Evolutionary conservation across 148 eudicot genomes (phyloP), one percentile per base, ranked within the genome.

Genomic region (Arbutus unedo): DNA sequence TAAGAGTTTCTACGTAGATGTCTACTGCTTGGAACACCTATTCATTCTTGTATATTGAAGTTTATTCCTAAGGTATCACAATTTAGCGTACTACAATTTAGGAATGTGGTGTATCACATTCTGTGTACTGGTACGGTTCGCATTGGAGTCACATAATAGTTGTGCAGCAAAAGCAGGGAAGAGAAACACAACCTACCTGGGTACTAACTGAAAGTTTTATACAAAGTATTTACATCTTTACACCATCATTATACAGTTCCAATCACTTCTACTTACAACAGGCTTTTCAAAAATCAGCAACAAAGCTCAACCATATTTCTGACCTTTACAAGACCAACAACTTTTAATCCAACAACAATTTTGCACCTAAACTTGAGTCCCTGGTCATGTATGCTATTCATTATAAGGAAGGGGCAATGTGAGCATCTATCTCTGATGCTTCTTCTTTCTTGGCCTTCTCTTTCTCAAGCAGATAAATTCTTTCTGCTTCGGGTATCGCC

Each of bases 401-500:
- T 19, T 43, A 56, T 44, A 64, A 80, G 43, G 83, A 80, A 78
- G 78, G 77, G 80, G 31, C 45, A 10, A 71, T 81, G 5, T 51
- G 80, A 67, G n/a, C 60, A n/a, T 67, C 76, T 19, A 15, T 43
- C 2, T 82, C 87, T 66, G 77, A 79, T n/a, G 85, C 84, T 50
- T 91, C 96, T 47, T 86, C 88, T 83, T 88, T 92, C 86, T 87
- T 87, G 13, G 87, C 84, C 85, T 87, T 95, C 68, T 89, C 97
- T 85, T 90, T 91, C 87, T 93, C 95, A 18, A 92, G 91, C 79
- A 88, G 82, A 81, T 91, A 89, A 0, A 88, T 41, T 74, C 91
- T 88, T 82, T 93, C 96, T 54, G 93, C 98, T 78, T 95, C 96
- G 8, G 98, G 98, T 67, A 91, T 80, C 14, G 95, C 87, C 73